These are phyloP conservation scores for Jacaranda mimosifolia DNA, from an alignment of 257 asterid genomes.

Conservation along the genomic window DNA sequence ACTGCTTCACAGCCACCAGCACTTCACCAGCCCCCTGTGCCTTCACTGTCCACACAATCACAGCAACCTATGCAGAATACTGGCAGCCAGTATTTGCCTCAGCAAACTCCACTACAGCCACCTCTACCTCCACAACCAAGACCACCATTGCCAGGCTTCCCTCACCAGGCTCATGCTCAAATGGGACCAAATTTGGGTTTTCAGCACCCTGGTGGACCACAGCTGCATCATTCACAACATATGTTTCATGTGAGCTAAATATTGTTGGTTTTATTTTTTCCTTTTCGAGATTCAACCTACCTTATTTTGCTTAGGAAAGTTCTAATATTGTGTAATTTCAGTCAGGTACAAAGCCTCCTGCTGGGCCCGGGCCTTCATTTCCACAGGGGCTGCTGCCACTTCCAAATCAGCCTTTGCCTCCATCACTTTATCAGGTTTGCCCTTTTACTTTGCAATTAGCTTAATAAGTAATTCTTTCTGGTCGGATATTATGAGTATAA, in stretches of 20 bases:
- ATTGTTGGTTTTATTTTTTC: background rate
- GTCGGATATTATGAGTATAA: conserved; percentile 14
- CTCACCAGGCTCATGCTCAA: conserved; percentile 79
- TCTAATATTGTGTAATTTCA: conserved; percentile 49
- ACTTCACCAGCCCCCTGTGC: conserved; percentile 66
- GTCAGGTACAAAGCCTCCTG: conserved; percentile 71
- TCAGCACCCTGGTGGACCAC: conserved; percentile 77
- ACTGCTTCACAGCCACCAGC: conserved; percentile 61
- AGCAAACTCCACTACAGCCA: conserved; percentile 68
- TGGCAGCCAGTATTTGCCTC: conserved; percentile 63
- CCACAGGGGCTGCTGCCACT: conserved; percentile 77
- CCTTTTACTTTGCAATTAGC: conserved; percentile 28
- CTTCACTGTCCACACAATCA: conserved; percentile 63
- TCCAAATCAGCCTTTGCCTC: conserved; percentile 70
- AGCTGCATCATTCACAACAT: conserved; percentile 83
- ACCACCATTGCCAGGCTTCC: conserved; percentile 63
- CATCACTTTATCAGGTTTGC: conserved; percentile 78
- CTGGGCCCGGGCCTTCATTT: conserved; percentile 75
- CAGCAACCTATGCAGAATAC: conserved; percentile 72
- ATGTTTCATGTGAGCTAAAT: conserved; percentile 76
- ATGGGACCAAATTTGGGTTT: conserved; percentile 73
- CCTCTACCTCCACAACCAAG: conserved; percentile 73
- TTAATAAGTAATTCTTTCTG: conserved; percentile 14
- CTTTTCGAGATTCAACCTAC: conserved; percentile 1
- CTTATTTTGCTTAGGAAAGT: conserved; percentile 7